Conservation (phyloP, 805 yeast species). For the Kodamaea jinghongensis region DNA sequence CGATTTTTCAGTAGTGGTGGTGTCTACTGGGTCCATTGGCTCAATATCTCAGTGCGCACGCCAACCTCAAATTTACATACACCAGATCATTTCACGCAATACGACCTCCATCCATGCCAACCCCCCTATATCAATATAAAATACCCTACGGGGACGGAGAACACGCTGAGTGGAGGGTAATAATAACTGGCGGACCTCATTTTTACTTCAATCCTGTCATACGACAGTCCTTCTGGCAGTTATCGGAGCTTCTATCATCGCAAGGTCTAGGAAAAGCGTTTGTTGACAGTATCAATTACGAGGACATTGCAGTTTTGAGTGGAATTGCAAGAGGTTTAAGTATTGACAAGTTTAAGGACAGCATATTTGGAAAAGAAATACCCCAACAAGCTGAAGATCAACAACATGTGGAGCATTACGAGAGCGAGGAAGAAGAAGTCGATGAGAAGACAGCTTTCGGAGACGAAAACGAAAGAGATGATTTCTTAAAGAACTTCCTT, state of each 20-base stretch:
- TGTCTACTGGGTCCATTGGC: too few species aligned
- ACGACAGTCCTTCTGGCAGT: slow-evolving; percentile 32
- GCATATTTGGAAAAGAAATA: slow-evolving; percentile 8
- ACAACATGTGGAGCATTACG: too few species aligned
- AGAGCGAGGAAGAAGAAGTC: slow-evolving; percentile 8
- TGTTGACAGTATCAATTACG: slow-evolving; percentile 23
- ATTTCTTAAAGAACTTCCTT: background rate
- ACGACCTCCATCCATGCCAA: too few species aligned
- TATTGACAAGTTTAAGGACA: slow-evolving; percentile 7
- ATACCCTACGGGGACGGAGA: slow-evolving; percentile 12
- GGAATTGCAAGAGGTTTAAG: slow-evolving; percentile 18
- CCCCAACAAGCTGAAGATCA: slow-evolving; percentile 6
- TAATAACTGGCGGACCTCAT: slow-evolving; percentile 28
- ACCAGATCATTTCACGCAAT: too few species aligned
- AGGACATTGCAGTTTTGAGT: slow-evolving; percentile 27
- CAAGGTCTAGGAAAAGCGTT: slow-evolving; percentile 12
- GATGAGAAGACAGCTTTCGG: background rate
- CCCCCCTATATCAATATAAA: slow-evolving; percentile 16
- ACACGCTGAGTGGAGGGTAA: slow-evolving; percentile 26
- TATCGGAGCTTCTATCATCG: slow-evolving; percentile 20
- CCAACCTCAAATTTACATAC: too few species aligned
- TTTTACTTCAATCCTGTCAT: slow-evolving; percentile 27
- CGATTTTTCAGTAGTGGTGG: too few species aligned
- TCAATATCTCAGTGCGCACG: too few species aligned
- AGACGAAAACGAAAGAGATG: background rate